Evolutionary conservation across 139 green algal species (phyloP).

Genomic region (Picocystis salinarum): DNA sequence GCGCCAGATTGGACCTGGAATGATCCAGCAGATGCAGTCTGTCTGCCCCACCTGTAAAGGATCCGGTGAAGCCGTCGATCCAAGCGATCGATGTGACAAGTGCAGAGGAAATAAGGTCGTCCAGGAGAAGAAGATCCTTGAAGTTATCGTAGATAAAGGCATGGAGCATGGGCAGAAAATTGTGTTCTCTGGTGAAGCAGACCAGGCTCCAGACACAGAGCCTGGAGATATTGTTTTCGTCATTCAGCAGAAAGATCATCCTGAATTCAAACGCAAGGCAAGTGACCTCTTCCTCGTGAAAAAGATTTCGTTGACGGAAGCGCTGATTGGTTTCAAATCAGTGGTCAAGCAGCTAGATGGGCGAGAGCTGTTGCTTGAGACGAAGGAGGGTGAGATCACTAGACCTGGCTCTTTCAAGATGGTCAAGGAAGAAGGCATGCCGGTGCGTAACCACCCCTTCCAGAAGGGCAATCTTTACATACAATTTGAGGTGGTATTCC

Average conservation of each 20-base stretch:
- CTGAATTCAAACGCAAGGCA: conserved; percentile 68
- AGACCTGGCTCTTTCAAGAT: conserved; percentile 65
- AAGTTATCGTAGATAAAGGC: conserved; percentile 86
- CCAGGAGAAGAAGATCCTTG: conserved; percentile 84
- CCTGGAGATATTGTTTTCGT: conserved; percentile 92
- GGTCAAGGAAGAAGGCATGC: conserved; percentile 89
- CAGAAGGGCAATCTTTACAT: conserved; percentile 79
- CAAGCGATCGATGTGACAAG: conserved; percentile 49
- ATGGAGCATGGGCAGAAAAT: conserved; percentile 76
- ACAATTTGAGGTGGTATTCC: conserved; percentile 37
- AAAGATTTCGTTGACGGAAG: conserved; percentile 68
- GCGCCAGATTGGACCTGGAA: conserved; percentile 80
- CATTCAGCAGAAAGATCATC: conserved; percentile 78
- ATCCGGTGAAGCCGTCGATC: conserved; percentile 38
- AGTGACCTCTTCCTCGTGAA: conserved; percentile 77
- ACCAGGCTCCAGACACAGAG: conserved; percentile 54
- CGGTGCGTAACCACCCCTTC: conserved; percentile 65
- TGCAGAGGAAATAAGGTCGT: conserved; percentile 62
- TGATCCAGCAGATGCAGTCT: conserved; percentile 98
- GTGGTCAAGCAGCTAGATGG: conserved; percentile 69
- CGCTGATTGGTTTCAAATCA: conserved; percentile 67
- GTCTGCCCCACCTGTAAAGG: conserved; percentile 63
- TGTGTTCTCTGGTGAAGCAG: conserved; percentile 79
- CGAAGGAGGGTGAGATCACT: conserved; percentile 58
- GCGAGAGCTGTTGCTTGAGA: conserved; percentile 51